These are phyloP conservation scores for Eucalyptus pumila DNA, from an alignment of 345 rosid genomes.

Conservation along the genomic window DNA sequence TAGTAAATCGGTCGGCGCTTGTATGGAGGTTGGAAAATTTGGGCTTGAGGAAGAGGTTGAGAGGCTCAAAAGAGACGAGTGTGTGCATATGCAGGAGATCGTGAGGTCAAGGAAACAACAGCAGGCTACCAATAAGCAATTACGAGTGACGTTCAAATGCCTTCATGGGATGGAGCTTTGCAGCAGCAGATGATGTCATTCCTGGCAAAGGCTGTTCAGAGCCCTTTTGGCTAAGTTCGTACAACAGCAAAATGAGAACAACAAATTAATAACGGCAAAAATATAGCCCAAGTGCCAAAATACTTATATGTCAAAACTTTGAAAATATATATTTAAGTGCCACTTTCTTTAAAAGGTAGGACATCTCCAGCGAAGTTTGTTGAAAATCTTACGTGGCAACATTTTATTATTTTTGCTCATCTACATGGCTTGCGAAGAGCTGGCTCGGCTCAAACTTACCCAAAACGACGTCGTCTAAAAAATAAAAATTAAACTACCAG, in stretches of 20 bases:
- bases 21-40: conserved; percentile 88
- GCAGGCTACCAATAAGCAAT: conserved; percentile 73
- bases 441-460: too few species aligned
- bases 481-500: too few species aligned
- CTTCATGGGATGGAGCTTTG: conserved; percentile 90
- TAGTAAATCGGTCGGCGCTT: conserved; percentile 60
- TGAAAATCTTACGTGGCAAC: too few species aligned
- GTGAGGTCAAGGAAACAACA: conserved; percentile 88
- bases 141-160: conserved; percentile 71
- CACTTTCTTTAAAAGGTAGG: too few species aligned
- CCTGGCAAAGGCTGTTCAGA: conserved; percentile 86
- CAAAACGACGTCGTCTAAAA: too few species aligned
- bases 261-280: conserved; percentile 24
- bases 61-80: conserved; percentile 91
- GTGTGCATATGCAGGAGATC: conserved; percentile 93
- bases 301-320: too few species aligned
- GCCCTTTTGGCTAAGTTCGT: conserved; percentile 90
- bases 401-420: too few species aligned
- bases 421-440: too few species aligned
- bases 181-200: conserved; percentile 96
- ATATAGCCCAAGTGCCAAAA: too few species aligned
- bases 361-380: too few species aligned
- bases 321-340: too few species aligned
- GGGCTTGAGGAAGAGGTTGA: conserved; percentile 93
- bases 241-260: conserved; percentile 86